Evolutionary conservation across 345 rosid genomes (phyloP).

Genomic region (Odontarrhena argentea): DNA sequence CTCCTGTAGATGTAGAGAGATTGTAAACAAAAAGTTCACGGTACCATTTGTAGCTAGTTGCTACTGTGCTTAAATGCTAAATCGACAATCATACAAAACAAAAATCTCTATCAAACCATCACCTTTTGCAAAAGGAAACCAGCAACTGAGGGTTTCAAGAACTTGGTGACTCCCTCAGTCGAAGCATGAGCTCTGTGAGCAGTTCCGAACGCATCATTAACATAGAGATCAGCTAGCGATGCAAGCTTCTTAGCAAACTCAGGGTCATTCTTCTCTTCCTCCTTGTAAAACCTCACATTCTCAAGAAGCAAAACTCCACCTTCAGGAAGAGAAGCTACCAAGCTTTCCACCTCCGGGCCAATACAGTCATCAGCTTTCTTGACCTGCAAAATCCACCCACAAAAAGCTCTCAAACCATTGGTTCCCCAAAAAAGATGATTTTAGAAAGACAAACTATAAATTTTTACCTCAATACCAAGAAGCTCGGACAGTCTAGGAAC

Average conservation of each 20-base stretch:
- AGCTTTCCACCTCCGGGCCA: conserved; percentile 70
- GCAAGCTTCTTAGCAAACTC: conserved; percentile 95
- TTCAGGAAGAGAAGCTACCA: conserved; percentile 66
- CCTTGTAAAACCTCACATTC: conserved; percentile 88
- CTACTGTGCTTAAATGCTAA: not conserved
- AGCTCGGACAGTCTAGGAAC: conserved; percentile 86
- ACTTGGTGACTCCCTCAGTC: conserved; percentile 86
- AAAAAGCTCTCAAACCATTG: not conserved
- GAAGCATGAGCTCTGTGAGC: conserved; percentile 98
- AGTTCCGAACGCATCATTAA: conserved; percentile 91
- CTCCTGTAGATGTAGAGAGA: conserved; percentile 50
- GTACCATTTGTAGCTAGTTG: conserved; percentile 7
- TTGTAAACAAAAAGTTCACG: not conserved
- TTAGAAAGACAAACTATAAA: conserved; percentile 12
- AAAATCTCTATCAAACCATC: not conserved
- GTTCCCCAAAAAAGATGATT: not conserved
- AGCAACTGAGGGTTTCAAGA: conserved; percentile 89
- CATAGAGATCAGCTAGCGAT: conserved; percentile 78
- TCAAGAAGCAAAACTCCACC: conserved; percentile 88
- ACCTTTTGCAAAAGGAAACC: conserved; percentile 96
- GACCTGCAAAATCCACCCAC: conserved; percentile 49
- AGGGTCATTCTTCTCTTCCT: conserved; percentile 95
- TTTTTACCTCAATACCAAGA: conserved; percentile 71
- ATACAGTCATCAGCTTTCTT: conserved; percentile 83
- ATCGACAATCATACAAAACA: not conserved